These are phyloP conservation scores for Colletotrichum sp. DNA, from an alignment of 2,329 filamentous ascomycete genomes.

Conservation along the genomic window DNA sequence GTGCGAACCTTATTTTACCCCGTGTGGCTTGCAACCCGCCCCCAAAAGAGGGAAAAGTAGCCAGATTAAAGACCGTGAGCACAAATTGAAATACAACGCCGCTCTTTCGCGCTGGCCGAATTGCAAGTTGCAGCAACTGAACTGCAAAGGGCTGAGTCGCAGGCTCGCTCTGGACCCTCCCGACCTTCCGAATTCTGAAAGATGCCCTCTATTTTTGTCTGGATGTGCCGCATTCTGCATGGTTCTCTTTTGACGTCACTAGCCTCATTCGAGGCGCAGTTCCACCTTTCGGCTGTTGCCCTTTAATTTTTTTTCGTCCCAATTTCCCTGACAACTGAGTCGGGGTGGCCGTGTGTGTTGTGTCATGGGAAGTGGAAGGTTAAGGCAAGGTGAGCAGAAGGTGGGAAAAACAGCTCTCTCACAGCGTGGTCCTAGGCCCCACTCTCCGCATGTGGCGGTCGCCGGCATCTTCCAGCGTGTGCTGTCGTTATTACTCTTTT, in stretches of 20 bases:
- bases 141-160: background rate
- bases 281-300: background rate
- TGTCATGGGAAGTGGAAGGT: background rate
- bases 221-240: background rate
- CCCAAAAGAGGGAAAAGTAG: background rate
- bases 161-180: background rate
- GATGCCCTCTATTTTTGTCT: constrained; percentile 1
- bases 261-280: background rate
- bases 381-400: background rate
- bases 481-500: background rate
- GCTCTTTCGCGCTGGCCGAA: background rate
- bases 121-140: background rate
- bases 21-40: background rate
- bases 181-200: background rate
- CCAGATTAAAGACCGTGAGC: background rate
- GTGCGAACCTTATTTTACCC: background rate
- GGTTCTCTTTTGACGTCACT: constrained; percentile 5
- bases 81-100: background rate
- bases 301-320: background rate
- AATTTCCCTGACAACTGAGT: background rate
- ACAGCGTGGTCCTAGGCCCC: background rate
- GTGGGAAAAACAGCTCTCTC: background rate
- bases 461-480: background rate
- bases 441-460: constrained; percentile 15
- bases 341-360: constrained; percentile 5